Conservation (phyloP, 2,329 filamentous ascomycete species). For the Colletotrichum gigasporum region DNA sequence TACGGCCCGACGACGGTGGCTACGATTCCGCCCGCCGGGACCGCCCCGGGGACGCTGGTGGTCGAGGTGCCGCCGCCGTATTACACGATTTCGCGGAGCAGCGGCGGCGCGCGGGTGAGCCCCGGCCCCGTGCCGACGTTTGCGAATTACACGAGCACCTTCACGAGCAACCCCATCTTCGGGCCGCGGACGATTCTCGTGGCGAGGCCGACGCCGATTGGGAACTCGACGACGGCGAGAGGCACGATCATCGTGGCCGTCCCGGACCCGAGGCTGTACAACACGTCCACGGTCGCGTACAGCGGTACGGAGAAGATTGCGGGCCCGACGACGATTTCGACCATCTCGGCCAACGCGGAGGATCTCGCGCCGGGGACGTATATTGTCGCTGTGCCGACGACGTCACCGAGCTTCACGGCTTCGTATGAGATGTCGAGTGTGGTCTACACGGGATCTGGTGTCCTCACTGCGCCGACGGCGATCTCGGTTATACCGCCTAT, state of each 20-base stretch:
- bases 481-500: conserved; percentile 13
- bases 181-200: conserved; percentile 21
- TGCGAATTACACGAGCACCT: conserved; percentile 6
- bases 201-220: conserved; percentile 9
- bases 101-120: neutral
- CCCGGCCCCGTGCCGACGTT: neutral
- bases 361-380: conserved; percentile 8
- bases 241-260: conserved; percentile 23
- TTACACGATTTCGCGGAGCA: conserved; percentile 9
- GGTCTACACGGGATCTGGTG: neutral
- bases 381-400: conserved; percentile 5
- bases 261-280: conserved; percentile 14
- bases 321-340: conserved; percentile 22
- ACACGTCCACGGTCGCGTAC: conserved; percentile 18
- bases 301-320: neutral
- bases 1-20: conserved; percentile 11
- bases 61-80: conserved; percentile 20
- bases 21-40: neutral
- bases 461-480: conserved; percentile 13
- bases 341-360: neutral
- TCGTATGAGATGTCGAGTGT: conserved; percentile 13
- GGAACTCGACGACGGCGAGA: neutral
- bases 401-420: neutral
- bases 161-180: conserved; percentile 10
- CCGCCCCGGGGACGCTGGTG: neutral